Evolutionary conservation across 768 basidiomycete genomes (phyloP).

Genomic region (Hirschioporus abietinus): DNA sequence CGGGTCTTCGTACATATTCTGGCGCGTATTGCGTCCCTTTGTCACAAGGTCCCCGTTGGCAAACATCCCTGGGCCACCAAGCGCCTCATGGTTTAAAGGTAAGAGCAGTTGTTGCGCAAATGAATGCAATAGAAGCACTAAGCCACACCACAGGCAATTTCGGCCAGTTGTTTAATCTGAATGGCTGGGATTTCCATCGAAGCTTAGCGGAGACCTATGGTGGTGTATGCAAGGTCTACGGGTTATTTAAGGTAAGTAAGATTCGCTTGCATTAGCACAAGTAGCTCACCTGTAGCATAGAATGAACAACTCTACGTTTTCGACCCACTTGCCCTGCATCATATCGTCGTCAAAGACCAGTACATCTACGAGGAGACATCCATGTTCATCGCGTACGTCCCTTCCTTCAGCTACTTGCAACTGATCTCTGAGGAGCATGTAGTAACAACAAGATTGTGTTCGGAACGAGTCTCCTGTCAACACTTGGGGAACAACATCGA

Average conservation of each 20-base stretch:
- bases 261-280: background rate
- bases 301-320: slow-evolving; percentile 11
- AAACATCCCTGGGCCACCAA: slow-evolving; percentile 35
- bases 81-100: slow-evolving; percentile 32
- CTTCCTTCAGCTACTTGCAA: background rate
- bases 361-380: slow-evolving; percentile 14
- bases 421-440: background rate
- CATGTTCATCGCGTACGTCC: slow-evolving; percentile 10
- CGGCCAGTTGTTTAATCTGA: slow-evolving; percentile 12
- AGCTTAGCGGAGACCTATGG: slow-evolving; percentile 16
- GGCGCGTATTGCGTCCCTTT: slow-evolving; percentile 16
- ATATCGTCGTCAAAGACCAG: slow-evolving; percentile 16
- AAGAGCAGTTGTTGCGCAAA: background rate
- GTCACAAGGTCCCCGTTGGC: slow-evolving; percentile 24
- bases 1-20: slow-evolving; percentile 10
- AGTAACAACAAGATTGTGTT: slow-evolving; percentile 39
- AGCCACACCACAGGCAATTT: slow-evolving; percentile 17
- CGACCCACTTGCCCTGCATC: slow-evolving; percentile 19
- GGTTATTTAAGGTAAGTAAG: slow-evolving; percentile 16
- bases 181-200: slow-evolving; percentile 16
- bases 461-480: slow-evolving; percentile 32
- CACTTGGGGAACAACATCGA: slow-evolving; percentile 39
- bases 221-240: slow-evolving; percentile 13
- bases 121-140: background rate
- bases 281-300: background rate